Percentiles rank a stretch among this genome's conserved stretches.
These are phyloP conservation scores for Fusarium ambrosium DNA, from an alignment of 2,329 filamentous ascomycete genomes.

Conservation along the genomic window DNA sequence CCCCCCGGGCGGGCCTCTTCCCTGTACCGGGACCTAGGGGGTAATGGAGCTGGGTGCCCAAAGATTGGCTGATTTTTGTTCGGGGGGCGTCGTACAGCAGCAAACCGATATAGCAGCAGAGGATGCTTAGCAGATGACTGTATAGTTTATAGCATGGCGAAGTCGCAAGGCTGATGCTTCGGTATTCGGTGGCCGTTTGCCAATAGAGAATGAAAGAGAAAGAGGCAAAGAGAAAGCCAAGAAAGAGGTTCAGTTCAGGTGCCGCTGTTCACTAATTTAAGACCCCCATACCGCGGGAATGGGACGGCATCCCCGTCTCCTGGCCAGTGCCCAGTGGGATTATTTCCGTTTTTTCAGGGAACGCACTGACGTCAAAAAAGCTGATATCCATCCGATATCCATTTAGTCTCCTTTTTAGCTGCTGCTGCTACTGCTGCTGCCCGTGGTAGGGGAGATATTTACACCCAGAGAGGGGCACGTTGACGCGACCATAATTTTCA, in stretches of 20 bases:
- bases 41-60: neutral
- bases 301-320: slow-evolving; percentile 2
- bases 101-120: neutral
- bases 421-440: neutral
- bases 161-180: slow-evolving; percentile 4
- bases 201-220: neutral
- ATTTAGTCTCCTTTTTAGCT: slow-evolving; percentile 1
- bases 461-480: slow-evolving; percentile 38
- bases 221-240: neutral
- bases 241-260: neutral
- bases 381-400: neutral
- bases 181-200: neutral
- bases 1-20: neutral
- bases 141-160: neutral
- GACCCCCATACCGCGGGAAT: neutral
- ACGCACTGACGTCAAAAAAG: slow-evolving; percentile 43
- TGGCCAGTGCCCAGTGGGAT: slow-evolving; percentile 33
- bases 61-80: neutral
- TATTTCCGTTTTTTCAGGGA: slow-evolving; percentile 10
- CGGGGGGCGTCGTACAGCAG: neutral
- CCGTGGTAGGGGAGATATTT: slow-evolving; percentile 4
- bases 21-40: neutral
- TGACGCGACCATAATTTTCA: slow-evolving; percentile 18
- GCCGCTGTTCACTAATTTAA: neutral
- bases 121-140: neutral